A percentile compares a stretch with the other conserved stretches of the same genome.
phyloP scores from a whole-genome alignment of 768 basidiomycete genomes.

The Serendipita sp. region DNA sequence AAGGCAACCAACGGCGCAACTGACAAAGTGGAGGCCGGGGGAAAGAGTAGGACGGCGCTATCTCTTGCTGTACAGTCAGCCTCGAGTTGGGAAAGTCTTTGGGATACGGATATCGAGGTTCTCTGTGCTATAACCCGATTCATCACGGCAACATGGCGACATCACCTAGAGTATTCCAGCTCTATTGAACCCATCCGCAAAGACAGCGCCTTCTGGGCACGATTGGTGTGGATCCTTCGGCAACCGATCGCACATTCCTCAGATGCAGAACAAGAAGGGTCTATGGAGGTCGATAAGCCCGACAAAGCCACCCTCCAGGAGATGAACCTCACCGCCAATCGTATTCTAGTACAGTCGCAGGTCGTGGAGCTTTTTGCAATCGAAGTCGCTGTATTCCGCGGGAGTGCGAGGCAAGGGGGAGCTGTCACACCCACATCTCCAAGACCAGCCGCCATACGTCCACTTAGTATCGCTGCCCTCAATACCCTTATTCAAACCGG shows the following conservation, averaged over 20 bases:
- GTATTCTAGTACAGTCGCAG: slow-evolving; percentile 53
- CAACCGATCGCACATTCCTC: slow-evolving; percentile 63
- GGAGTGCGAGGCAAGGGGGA: slow-evolving; percentile 7
- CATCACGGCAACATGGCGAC: slow-evolving; percentile 63
- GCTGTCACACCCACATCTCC: slow-evolving; percentile 16
- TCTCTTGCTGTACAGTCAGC: slow-evolving; percentile 52
- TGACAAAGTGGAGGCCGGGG: slow-evolving; percentile 5
- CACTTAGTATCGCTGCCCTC: slow-evolving; percentile 10
- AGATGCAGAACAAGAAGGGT: slow-evolving; percentile 42
- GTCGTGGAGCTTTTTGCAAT: slow-evolving; percentile 62
- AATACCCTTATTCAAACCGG: slow-evolving; percentile 14
- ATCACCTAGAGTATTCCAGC: slow-evolving; percentile 54
- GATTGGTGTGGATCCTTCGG: slow-evolving; percentile 44
- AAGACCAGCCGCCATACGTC: slow-evolving; percentile 11
- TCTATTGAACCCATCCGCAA: slow-evolving; percentile 40
- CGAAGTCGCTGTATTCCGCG: slow-evolving; percentile 27
- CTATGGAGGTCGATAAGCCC: slow-evolving; percentile 29
- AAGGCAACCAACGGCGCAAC: slow-evolving; percentile 17
- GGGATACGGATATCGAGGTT: slow-evolving; percentile 62
- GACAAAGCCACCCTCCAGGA: neutral
- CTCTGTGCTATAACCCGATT: slow-evolving; percentile 62
- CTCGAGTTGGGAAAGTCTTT: slow-evolving; percentile 52
- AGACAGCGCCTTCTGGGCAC: slow-evolving; percentile 51
- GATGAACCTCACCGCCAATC: slow-evolving; percentile 49
- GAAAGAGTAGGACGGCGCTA: slow-evolving; percentile 38